Conservation (phyloP, 2,329 filamentous ascomycete species). For the Penicillium sclerotigenum region DNA sequence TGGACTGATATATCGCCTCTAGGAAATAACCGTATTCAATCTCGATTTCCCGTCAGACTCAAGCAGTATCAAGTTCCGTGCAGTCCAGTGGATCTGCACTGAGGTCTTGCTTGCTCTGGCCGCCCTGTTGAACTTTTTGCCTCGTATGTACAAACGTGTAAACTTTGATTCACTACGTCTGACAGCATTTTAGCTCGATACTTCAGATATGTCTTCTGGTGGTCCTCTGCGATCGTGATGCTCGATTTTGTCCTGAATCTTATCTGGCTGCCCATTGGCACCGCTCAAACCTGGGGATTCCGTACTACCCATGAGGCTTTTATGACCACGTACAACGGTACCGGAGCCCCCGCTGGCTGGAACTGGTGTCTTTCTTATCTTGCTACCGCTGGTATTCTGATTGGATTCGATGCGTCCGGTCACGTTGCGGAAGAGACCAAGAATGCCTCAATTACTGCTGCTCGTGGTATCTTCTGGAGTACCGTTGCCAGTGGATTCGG, state of each 20-base stretch:
- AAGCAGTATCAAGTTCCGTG: conserved; percentile 55
- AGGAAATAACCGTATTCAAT: conserved; percentile 59
- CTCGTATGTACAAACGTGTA: conserved; percentile 40
- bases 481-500: conserved; percentile 56
- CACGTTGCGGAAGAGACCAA: conserved; percentile 62
- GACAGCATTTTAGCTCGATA: conserved; percentile 19
- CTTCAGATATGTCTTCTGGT: conserved; percentile 46
- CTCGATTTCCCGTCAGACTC: conserved; percentile 54
- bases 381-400: conserved; percentile 58
- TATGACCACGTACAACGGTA: conserved; percentile 59
- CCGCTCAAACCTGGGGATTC: conserved; percentile 56
- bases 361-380: conserved; percentile 63
- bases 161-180: neutral
- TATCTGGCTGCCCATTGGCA: conserved; percentile 60
- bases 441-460: conserved; percentile 55
- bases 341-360: conserved; percentile 56
- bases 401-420: conserved; percentile 60
- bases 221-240: conserved; percentile 51
- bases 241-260: conserved; percentile 60
- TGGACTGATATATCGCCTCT: conserved; percentile 7
- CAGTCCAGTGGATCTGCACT: conserved; percentile 60
- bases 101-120: conserved; percentile 53
- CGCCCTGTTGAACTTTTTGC: conserved; percentile 50
- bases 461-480: conserved; percentile 60
- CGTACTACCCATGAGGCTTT: conserved; percentile 59